Evolutionary conservation across 2,329 filamentous ascomycete species (phyloP).

Genomic region (Hawksworthiomyces lignivorus): DNA sequence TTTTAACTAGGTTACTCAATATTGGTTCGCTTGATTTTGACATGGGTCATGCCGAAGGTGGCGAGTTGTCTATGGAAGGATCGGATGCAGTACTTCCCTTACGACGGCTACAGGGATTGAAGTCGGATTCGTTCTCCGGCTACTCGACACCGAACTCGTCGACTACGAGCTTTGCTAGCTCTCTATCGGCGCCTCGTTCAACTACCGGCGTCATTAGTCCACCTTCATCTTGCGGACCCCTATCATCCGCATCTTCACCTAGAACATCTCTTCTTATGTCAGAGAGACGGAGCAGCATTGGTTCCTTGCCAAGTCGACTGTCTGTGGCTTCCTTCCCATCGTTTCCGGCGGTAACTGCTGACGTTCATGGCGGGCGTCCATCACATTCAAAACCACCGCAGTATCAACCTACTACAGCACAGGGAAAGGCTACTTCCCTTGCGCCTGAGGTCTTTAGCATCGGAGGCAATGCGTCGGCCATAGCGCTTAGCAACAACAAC

Average conservation of each 20-base stretch:
- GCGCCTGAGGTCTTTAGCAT: neutral
- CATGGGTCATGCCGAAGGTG: conserved; percentile 6
- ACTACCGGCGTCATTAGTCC: conserved; percentile 10
- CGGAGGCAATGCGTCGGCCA: conserved; percentile 3
- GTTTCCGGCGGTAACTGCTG: conserved; percentile 1
- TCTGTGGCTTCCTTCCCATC: conserved; percentile 14
- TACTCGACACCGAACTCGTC: conserved; percentile 17
- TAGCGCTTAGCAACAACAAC: neutral
- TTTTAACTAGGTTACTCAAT: conserved; percentile 20
- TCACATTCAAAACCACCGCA: neutral
- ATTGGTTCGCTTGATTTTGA: conserved; percentile 25
- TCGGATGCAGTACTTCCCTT: conserved; percentile 6
- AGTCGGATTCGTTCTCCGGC: conserved; percentile 6
- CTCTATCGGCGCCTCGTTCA: conserved; percentile 9
- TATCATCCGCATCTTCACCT: conserved; percentile 14
- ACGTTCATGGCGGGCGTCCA: neutral
- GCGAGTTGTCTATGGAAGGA: conserved; percentile 9
- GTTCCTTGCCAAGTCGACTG: conserved; percentile 14
- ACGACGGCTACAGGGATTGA: conserved; percentile 1
- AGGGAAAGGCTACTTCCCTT: neutral
- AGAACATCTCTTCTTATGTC: conserved; percentile 12
- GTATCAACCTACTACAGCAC: neutral
- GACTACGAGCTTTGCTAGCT: conserved; percentile 15
- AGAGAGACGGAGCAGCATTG: conserved; percentile 14
- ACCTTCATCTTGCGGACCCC: conserved; percentile 11